Evolutionary conservation across 805 yeast species (phyloP), one percentile per base, ranked within the genome.

Genomic region (Lachancea nothofagi): DNA sequence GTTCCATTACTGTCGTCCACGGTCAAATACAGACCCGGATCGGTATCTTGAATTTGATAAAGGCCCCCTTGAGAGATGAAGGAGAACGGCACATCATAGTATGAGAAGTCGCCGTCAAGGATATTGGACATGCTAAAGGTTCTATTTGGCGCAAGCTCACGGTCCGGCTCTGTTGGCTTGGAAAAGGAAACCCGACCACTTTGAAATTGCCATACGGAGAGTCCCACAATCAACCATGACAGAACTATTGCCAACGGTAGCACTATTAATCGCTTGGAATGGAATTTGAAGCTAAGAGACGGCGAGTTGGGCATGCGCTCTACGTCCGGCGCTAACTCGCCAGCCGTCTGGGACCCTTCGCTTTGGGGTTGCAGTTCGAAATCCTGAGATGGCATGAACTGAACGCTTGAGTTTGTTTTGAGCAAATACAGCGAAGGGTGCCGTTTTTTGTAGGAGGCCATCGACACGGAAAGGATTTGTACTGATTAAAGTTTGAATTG

Each of bases 1-100:
- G 45, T 40, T 5, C 34, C 36, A 15, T 47, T 47, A 13, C 48
- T 43, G 2, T 38, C 31, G 6, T 44, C 40, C 1, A 49, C 39
- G 2, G 54, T 49, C 15, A 55, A 36, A 38, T 71, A 70, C 14
- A 65, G 51, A 2, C 80, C 80, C 24, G 72, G 70, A 43, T 75
- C 80, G 4, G 49, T 49, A 6, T 53, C 55, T 18, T 59, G 58
- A 3, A 43, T 37, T n/a, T 43, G 22, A 2, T 48, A 29, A 1
- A 37, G 38, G 7, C 44, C 38, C 3, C 62, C 55, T 4, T 58
- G 62, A 9, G 42, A 48, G 3, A 57, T 55, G 45, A 55, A 54
- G 41, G 42, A 46, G 29, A 62, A 54, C 1, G 54, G 41, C 7
- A 42, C 40, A 19, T 53, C 54, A 14, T 43, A 42, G 6, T 45